Base-by-base conservation (phyloP, 2,329 filamentous ascomycete species). In the Onygena corvina region DNA sequence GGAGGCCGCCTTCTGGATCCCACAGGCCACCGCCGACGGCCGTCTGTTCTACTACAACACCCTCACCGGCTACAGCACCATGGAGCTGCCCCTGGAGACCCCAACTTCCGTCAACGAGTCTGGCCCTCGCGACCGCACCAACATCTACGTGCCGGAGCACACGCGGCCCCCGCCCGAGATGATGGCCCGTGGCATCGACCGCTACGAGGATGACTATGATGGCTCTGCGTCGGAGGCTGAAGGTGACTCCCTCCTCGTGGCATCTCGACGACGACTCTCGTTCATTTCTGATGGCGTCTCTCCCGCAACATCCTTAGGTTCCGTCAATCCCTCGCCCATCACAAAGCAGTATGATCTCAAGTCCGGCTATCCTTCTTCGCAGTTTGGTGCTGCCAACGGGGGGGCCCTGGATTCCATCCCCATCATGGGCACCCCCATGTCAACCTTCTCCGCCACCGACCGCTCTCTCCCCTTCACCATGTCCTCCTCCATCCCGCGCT, bases 41-140 rank as follows among this genome's bases (percentile, higher is more conserved):
- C 79, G 89, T 50, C 70, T 98, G 20, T 98, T 93, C 68, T 98
- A 96, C 70, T 96, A 94, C 75, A 98, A 98, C 67, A 96, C 90
- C 54, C 81, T 95, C 71, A 98, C 92, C 0, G 89, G 90, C 49
- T 87, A 93, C 61, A 93, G 86, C 62, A 93, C 86, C 54, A 92
- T 89, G 79, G 92, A 98, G n/a, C 72, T 98, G 53, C 92, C 92
- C 1, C 75, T 98, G 21, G 92, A 98, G 64, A 90, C 90, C 12
- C 89, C 92, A 1, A 81, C 80, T 1, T 86, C 84, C 4, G 68
- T 79, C 14, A 83, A 80, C 55, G 92, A 98, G 67, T 84, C 77
- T 49, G 90, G 90, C 1, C 92, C 92, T 2, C 78, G 84, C 57
- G 88, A 96, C 66, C 82, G 88, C 53, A 89, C 84, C 69, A 90